phyloP scores from a whole-genome alignment of 2,329 filamentous ascomycete species.

The Botrytis cinerea region DNA sequence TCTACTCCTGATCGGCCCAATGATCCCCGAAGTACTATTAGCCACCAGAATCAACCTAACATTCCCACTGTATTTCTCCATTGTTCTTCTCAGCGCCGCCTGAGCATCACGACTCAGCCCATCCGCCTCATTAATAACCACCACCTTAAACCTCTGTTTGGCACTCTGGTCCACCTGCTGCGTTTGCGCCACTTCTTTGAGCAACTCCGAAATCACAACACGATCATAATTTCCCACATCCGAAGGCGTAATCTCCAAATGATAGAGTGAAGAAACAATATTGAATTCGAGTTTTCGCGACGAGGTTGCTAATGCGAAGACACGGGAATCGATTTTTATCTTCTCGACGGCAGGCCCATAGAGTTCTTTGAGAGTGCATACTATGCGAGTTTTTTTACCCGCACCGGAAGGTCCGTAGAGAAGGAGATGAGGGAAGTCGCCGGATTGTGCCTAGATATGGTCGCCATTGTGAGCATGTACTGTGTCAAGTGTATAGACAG shows the following conservation, averaged over 20 bases:
- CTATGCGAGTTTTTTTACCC: slow-evolving; percentile 96
- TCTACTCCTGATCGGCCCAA: slow-evolving; percentile 92
- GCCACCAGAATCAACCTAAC: slow-evolving; percentile 87
- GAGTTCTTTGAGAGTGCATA: slow-evolving; percentile 91
- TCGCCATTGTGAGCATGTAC: slow-evolving; percentile 26
- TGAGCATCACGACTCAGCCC: slow-evolving; percentile 92
- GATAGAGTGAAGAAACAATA: slow-evolving; percentile 94
- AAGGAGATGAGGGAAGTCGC: slow-evolving; percentile 96
- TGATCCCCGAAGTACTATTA: slow-evolving; percentile 97
- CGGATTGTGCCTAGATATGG: slow-evolving; percentile 76
- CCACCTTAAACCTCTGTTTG: slow-evolving; percentile 93
- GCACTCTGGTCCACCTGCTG: slow-evolving; percentile 96
- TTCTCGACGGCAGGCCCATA: slow-evolving; percentile 98
- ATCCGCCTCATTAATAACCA: slow-evolving; percentile 98
- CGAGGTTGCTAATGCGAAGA: slow-evolving; percentile 86
- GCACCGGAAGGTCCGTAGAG: slow-evolving; percentile 96
- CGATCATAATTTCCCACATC: slow-evolving; percentile 96
- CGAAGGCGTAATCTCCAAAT: slow-evolving; percentile 96
- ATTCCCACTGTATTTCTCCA: slow-evolving; percentile 99
- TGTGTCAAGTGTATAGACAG: background rate
- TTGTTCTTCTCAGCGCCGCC: slow-evolving; percentile 88
- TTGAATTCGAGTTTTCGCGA: slow-evolving; percentile 99
- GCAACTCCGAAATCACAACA: slow-evolving; percentile 90
- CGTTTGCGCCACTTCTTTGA: slow-evolving; percentile 98
- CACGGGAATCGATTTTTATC: slow-evolving; percentile 97